These are phyloP conservation scores for Alnus rubra DNA, from an alignment of 306 rosid species.

Conservation along the genomic window DNA sequence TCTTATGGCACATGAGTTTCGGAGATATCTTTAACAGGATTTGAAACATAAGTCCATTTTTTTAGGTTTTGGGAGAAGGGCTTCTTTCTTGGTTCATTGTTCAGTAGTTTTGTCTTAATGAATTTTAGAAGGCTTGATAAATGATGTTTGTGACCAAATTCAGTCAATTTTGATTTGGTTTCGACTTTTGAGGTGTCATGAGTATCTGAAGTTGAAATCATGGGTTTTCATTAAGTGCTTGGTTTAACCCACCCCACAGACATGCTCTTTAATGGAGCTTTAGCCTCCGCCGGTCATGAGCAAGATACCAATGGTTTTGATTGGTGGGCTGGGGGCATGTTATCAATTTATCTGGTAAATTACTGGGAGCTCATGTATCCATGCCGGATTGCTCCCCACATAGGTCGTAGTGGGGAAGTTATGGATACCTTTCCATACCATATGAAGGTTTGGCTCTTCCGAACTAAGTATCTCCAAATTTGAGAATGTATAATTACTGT, in stretches of 20 bases:
- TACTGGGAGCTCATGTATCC: no score
- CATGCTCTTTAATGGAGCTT: no score
- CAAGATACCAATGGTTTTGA: neutral
- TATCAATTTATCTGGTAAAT: neutral
- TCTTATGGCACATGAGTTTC: no score
- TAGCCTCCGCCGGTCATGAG: neutral
- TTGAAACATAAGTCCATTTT: no score
- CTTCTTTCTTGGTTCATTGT: neutral
- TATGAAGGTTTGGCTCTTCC: neutral
- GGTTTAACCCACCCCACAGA: neutral
- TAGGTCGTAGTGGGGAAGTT: neutral
- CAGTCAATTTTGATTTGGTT: neutral
- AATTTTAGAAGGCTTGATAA: neutral
- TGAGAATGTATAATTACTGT: neutral
- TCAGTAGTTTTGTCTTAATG: neutral
- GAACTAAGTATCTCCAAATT: neutral
- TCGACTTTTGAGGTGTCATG: neutral
- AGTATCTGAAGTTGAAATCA: no score
- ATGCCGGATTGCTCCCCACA: no score
- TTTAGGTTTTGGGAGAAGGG: neutral
- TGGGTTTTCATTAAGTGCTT: neutral
- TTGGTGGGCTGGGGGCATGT: neutral
- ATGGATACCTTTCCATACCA: neutral
- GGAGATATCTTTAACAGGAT: no score
- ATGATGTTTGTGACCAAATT: neutral